Conservation (phyloP, 2,329 filamentous ascomycete species). For the Cladosporium austrohemisphaericum region DNA sequence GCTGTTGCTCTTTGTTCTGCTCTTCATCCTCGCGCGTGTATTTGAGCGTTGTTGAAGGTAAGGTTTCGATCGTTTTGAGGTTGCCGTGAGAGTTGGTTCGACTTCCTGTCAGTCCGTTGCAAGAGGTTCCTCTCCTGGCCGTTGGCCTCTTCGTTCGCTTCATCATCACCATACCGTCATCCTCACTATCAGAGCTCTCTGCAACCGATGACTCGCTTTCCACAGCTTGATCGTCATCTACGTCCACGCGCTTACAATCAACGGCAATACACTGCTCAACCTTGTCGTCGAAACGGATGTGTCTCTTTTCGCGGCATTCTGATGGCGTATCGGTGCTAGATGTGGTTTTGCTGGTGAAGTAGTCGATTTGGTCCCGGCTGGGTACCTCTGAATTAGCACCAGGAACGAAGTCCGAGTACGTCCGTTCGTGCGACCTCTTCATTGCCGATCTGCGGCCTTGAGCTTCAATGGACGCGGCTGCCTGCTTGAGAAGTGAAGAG, state of each 20-base stretch:
- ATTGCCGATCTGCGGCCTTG: constrained; percentile 67
- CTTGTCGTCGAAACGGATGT: constrained; percentile 95
- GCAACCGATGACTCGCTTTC: constrained; percentile 32
- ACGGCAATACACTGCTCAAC: constrained; percentile 95
- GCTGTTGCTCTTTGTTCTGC: neutral
- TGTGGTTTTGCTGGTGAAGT: constrained; percentile 57
- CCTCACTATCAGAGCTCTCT: constrained; percentile 47
- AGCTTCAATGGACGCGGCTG: constrained; percentile 78
- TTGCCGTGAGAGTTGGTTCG: constrained; percentile 56
- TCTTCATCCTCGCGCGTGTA: constrained; percentile 42
- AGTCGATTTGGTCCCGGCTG: constrained; percentile 60
- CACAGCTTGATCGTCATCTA: constrained; percentile 47
- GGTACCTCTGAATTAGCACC: constrained; percentile 57
- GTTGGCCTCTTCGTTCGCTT: constrained; percentile 55
- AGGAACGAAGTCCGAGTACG: constrained; percentile 63
- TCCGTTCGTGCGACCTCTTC: constrained; percentile 71
- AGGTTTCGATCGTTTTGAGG: constrained; percentile 75
- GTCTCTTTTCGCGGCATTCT: constrained; percentile 62
- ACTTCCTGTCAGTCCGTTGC: constrained; percentile 38
- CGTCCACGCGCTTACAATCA: constrained; percentile 76
- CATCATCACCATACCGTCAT: constrained; percentile 80
- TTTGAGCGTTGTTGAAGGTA: constrained; percentile 84
- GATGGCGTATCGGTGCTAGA: constrained; percentile 65
- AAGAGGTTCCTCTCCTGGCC: constrained; percentile 44
- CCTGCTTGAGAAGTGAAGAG: constrained; percentile 85